Evolutionary conservation across 495 filamentous ascomycete species (phyloP).

Genomic region (Peziza echinospora): DNA sequence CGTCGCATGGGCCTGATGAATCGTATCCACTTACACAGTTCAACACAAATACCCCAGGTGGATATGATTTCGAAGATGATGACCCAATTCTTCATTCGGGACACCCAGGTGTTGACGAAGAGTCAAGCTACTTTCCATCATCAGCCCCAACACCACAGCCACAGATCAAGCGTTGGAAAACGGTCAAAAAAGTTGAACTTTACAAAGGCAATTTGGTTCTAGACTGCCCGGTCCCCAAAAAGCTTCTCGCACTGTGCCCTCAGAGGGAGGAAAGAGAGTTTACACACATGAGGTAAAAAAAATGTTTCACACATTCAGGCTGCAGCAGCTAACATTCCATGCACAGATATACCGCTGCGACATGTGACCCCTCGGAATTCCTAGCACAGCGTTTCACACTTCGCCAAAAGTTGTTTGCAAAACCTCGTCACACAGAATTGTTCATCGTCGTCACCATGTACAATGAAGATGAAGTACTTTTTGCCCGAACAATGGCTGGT

Average conservation of each 20-base stretch:
- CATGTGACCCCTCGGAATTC: conserved; percentile 82
- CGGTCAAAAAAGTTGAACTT: conserved; percentile 89
- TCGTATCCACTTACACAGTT: conserved; percentile 12
- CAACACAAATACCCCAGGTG: not conserved
- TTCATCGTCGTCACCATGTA: conserved; percentile 99
- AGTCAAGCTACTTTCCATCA: conserved; percentile 9
- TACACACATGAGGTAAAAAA: conserved; percentile 56
- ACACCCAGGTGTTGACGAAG: conserved; percentile 11
- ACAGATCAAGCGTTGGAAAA: conserved; percentile 86
- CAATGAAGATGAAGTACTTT: conserved; percentile 94
- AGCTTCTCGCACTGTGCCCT: conserved; percentile 61
- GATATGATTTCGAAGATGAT: conserved; percentile 21
- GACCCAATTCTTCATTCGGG: conserved; percentile 16
- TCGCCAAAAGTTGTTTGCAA: conserved; percentile 82
- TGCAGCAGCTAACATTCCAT: not conserved
- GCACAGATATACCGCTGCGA: conserved; percentile 67
- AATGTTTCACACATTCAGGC: not conserved
- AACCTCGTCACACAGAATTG: conserved; percentile 79
- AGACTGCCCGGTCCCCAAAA: conserved; percentile 87
- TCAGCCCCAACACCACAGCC: conserved; percentile 33
- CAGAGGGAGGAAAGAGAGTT: conserved; percentile 72
- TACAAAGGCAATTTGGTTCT: conserved; percentile 95
- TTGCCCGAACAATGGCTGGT: conserved; percentile 89
- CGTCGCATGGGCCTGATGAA: conserved; percentile 9
- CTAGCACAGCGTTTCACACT: conserved; percentile 75